Percentiles rank a stretch among this genome's conserved stretches.
phyloP scores from a whole-genome alignment of 1,284 basidiomycete species.

The Malassezia obtusa region DNA sequence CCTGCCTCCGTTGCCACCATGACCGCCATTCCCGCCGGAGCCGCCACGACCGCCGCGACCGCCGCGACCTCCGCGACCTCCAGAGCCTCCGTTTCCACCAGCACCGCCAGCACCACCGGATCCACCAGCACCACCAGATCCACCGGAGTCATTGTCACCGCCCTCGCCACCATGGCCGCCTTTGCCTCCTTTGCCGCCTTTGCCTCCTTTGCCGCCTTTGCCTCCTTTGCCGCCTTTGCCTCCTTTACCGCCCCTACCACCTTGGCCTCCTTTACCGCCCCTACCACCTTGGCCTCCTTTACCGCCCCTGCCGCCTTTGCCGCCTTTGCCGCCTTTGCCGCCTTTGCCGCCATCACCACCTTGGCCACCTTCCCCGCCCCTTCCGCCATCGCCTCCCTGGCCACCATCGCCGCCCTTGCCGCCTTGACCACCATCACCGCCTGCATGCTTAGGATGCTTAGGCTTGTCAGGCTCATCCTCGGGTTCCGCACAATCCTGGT shows the following conservation, averaged over 20 bases:
- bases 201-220: not conserved
- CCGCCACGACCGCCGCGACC: too few relatives aligned
- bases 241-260: conserved; percentile 2
- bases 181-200: not conserved
- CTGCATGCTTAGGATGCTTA: not conserved
- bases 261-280: not conserved
- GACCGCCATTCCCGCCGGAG: not conserved
- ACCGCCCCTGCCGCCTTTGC: not conserved
- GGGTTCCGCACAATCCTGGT: not conserved
- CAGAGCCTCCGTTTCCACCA: too few relatives aligned
- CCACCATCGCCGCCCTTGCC: not conserved
- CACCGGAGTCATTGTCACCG: too few relatives aligned
- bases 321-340: conserved; percentile 4
- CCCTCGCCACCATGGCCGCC: conserved; percentile 1
- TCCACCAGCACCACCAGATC: too few relatives aligned
- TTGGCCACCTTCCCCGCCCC: not conserved
- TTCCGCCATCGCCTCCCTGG: not conserved
- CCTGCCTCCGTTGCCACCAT: not conserved
- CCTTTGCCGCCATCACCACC: conserved; percentile 3
- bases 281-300: not conserved
- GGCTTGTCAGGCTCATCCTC: conserved; percentile 2
- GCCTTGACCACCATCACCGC: not conserved
- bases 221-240: conserved; percentile 2
- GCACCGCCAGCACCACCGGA: too few relatives aligned
- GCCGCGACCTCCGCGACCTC: too few relatives aligned